Conservation (phyloP, 768 basidiomycete species). For the Suillus americanus region DNA sequence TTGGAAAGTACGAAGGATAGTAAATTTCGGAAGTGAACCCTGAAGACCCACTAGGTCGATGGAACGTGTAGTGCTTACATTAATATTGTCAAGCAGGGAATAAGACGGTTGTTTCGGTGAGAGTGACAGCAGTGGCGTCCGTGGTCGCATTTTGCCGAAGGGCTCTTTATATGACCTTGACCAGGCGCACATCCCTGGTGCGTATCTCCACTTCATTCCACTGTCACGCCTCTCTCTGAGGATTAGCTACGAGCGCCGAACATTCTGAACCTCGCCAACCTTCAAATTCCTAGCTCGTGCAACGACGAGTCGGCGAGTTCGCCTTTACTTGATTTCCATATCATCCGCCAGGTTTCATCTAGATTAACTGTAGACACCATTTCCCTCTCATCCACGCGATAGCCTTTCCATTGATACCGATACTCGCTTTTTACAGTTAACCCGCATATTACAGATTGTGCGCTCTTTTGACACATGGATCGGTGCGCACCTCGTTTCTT, state of each 20-base stretch:
- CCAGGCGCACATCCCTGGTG: constrained; percentile 1
- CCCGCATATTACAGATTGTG: not conserved
- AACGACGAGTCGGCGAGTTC: constrained; percentile 11
- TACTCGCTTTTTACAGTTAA: constrained; percentile 5
- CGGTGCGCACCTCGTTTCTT: constrained; percentile 26
- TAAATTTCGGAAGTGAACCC: not conserved
- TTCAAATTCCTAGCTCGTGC: constrained; percentile 8
- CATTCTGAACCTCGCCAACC: constrained; percentile 15
- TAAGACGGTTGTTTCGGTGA: not conserved
- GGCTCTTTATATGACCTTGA: constrained; percentile 8
- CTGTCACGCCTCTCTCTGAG: constrained; percentile 13
- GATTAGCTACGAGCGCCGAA: constrained; percentile 14
- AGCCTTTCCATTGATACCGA: constrained; percentile 5
- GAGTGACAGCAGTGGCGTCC: constrained; percentile 11
- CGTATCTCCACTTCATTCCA: constrained; percentile 8
- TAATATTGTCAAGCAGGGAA: not conserved
- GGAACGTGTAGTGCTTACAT: not conserved
- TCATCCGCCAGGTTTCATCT: constrained; percentile 1
- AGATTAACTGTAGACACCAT: not conserved
- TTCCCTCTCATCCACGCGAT: constrained; percentile 5
- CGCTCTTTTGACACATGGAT: constrained; percentile 25
- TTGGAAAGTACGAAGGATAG: not conserved
- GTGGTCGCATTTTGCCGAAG: constrained; percentile 15
- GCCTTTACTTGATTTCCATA: constrained; percentile 6
- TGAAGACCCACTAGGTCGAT: not conserved